A percentile compares a stretch with the other conserved stretches of the same genome.
Evolutionary conservation across 768 basidiomycete species (phyloP).

Genomic region (Boletellus sp.): DNA sequence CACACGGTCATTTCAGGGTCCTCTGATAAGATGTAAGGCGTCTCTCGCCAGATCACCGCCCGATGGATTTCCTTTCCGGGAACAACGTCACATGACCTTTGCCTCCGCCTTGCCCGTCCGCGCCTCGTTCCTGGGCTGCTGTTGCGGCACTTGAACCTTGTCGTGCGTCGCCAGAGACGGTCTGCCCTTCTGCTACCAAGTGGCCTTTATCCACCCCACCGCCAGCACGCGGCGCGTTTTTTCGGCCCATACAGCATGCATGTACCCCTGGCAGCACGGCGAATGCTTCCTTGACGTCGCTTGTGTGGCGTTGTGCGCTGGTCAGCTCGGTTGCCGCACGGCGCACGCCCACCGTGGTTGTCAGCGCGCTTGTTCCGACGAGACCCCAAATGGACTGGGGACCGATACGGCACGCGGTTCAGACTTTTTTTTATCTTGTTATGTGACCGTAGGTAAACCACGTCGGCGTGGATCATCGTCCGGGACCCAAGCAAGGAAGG

Average conservation of each 20-base stretch:
- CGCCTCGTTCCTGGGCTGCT: constrained; percentile 13
- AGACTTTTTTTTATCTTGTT: too few species aligned
- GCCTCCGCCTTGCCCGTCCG: background rate
- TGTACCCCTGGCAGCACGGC: background rate
- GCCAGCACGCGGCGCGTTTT: too few species aligned
- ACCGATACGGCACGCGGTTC: too few species aligned
- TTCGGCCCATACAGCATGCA: background rate
- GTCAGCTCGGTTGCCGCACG: constrained; percentile 2
- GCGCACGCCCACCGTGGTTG: too few species aligned
- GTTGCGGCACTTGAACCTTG: constrained; percentile 22
- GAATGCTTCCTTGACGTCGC: constrained; percentile 10
- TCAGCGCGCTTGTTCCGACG: background rate
- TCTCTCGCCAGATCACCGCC: constrained; percentile 17
- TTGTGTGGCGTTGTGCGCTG: constrained; percentile 5
- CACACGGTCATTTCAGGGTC: constrained; percentile 35
- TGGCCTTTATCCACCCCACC: constrained; percentile 11
- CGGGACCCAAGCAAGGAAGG: too few species aligned
- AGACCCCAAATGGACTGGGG: background rate
- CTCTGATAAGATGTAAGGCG: constrained; percentile 29
- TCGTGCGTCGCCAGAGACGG: constrained; percentile 9
- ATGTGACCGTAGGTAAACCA: too few species aligned
- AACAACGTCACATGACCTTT: constrained; percentile 9
- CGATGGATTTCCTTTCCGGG: too few species aligned
- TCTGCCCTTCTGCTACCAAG: constrained; percentile 5
- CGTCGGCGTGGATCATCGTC: too few species aligned